phyloP scores from a whole-genome alignment of 1,139 yeast genomes.

The Scheffersomyces titani region DNA sequence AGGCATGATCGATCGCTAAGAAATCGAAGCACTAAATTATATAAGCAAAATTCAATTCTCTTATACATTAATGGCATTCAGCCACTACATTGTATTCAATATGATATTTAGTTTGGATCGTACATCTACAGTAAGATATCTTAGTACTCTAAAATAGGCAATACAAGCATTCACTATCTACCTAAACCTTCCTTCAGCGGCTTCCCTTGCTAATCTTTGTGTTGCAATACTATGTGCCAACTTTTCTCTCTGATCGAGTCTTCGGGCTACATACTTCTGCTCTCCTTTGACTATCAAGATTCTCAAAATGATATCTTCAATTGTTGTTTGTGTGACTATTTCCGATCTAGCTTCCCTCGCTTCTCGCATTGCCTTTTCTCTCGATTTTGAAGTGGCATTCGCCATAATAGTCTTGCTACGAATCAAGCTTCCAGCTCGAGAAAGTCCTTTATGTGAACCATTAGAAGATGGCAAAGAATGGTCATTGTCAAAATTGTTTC shows the following conservation, averaged over 20 bases:
- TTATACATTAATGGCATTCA: not conserved
- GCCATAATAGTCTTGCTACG: conserved; percentile 71
- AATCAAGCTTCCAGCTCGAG: conserved; percentile 57
- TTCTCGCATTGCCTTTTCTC: conserved; percentile 55
- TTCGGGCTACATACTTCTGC: conserved; percentile 48
- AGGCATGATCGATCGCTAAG: conserved; percentile 1
- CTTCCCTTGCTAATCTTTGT: conserved; percentile 52
- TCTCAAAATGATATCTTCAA: conserved; percentile 70
- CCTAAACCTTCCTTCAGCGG: conserved; percentile 40
- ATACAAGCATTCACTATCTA: not conserved
- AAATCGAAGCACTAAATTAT: not conserved
- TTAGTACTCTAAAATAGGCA: not conserved
- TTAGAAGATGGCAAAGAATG: conserved; percentile 6
- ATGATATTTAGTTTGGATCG: not conserved
- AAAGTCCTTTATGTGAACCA: conserved; percentile 15
- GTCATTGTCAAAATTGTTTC: conserved; percentile 33
- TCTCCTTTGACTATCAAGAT: conserved; percentile 51
- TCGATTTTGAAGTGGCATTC: conserved; percentile 64
- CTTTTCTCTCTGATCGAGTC: conserved; percentile 63
- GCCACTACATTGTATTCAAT: not conserved
- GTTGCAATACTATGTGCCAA: conserved; percentile 66
- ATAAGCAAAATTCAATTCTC: not conserved
- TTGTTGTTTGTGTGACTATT: conserved; percentile 54
- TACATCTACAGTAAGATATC: conserved; percentile 9
- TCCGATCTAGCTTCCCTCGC: conserved; percentile 54